Evolutionary conservation across 2,329 filamentous ascomycete species (phyloP), one percentile per base, ranked within the genome.

Genomic region (Aspergillus luchuensis): DNA sequence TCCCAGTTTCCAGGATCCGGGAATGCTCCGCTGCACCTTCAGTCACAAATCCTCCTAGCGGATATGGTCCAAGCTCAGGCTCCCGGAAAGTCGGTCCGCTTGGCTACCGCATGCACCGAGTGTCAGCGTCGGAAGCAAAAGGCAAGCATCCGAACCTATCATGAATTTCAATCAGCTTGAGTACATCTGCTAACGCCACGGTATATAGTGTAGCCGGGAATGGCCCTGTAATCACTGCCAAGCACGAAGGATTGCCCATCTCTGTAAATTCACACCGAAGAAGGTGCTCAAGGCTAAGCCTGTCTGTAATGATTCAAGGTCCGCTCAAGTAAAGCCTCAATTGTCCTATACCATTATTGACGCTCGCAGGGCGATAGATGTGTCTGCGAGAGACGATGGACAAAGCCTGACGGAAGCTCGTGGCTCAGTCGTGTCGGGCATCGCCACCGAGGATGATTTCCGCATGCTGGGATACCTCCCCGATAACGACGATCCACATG

Each of bases 181-280:
- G 11, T 39, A 58, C 52, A 39, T 13, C 17, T 38, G 7, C 23
- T 28, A n/a, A 15, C 39, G 23, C 28, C 19, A 25, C 8, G 17
- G 6, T 15, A 11, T 54, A 54, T 19, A 82, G 80, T 84, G 81
- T 65, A 81, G 77, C 61, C 77, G 79, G 36, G 74, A 81, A 66
- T 84, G 81, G 77, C 81, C 81, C 2, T 83, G 81, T 66, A 81
- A 82, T 61, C 80, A 83, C 63, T 84, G 81, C 64, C 76, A 79
- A 63, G 71, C 78, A 33, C 73, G 81, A 64, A 79, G 78, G 59
- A 79, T 83, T 1, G 76, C 81, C 33, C 81, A 83, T 70, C 68
- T 81, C 3, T 83, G 81, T 66, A 77, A 79, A 57, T 82, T 82
- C 65, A 67, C 71, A 0, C 66, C 69, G 25, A 80, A 76, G 58